Base-by-base conservation (phyloP, 169 alveolate species). In the Eimeria sp. region DNA sequence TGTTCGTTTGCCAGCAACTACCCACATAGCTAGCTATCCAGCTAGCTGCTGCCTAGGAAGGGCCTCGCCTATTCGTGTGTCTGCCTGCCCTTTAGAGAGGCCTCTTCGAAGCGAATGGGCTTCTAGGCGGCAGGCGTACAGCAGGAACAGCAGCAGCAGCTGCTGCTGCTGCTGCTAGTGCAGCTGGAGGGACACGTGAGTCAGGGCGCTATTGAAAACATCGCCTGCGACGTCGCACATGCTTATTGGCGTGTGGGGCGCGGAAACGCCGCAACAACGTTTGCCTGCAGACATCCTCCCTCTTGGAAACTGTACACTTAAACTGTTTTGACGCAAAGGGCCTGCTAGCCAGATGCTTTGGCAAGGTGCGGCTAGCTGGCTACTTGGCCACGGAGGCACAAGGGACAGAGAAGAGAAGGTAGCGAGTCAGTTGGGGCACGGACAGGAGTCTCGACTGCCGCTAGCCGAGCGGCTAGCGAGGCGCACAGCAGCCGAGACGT, bases 251-350 rank as follows among this genome's bases (percentile, higher is more conserved):
- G 37, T 43, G 1, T 16, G 56, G 0, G 56, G 77, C 72, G 20
- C 52, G 9, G 37, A 58, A 83, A 33, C 11, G 56, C 77, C 13
- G 90, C 25, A 58, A 30, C 76, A 37, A 54, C 56, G 71, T 20
- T 78, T 78, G 68, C 16, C 8, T n/a, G 46, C 33, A 46, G 40
- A 27, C 27, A 4, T 27, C 49, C 33, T 56, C 52, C 58, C 52
- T 58, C 68, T 56, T 58, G 77, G 27, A 20, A 54, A 56, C 76
- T 83, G 23, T 27, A n/a, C n/a, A 23, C 30, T 27, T 13, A 27
- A 58, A 54, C 90, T 83, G 77, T 58, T 83, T 56, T 58, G 77
- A 58, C 58, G 33, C 72, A 16, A 37, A 18, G 68, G 71, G 71
- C 89, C 52, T 49, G 27, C 46, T 49, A 52, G 62, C 85, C 6